These are phyloP conservation scores for Pichia sp. DNA, from an alignment of 1,139 yeast species.

Conservation along the genomic window DNA sequence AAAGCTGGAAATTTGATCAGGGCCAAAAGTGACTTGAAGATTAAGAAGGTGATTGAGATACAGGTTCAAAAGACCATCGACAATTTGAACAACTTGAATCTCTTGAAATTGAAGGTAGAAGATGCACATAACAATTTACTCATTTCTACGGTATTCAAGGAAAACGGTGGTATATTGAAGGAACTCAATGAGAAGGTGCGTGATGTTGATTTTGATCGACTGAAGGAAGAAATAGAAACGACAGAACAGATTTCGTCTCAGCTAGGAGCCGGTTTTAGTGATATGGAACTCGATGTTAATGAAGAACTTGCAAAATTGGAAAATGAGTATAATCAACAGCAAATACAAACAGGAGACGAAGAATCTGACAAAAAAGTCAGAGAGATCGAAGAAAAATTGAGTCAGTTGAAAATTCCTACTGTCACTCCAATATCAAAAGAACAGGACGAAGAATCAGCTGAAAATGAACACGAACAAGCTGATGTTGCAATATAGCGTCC, in stretches of 20 bases:
- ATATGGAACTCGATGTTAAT: slow-evolving; percentile 17
- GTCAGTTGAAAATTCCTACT: slow-evolving; percentile 1
- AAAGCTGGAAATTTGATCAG: slow-evolving; percentile 15
- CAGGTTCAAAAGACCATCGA: slow-evolving; percentile 26
- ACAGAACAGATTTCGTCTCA: slow-evolving; percentile 26
- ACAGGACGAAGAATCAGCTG: background rate
- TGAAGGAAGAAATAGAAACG: slow-evolving; percentile 25
- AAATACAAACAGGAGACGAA: background rate
- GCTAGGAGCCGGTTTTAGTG: slow-evolving; percentile 15
- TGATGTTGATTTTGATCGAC: slow-evolving; percentile 19
- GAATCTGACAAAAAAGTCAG: background rate
- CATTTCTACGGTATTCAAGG: slow-evolving; percentile 28
- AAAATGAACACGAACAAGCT: background rate
- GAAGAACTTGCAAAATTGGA: slow-evolving; percentile 13
- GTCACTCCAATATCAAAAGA: background rate
- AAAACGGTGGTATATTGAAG: slow-evolving; percentile 30
- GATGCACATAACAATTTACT: slow-evolving; percentile 34
- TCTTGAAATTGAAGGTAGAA: slow-evolving; percentile 33
- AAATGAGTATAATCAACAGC: background rate
- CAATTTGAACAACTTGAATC: slow-evolving; percentile 28
- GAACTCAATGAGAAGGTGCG: slow-evolving; percentile 26
- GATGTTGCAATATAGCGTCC: background rate
- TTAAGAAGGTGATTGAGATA: slow-evolving; percentile 19
- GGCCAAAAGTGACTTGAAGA: slow-evolving; percentile 23
- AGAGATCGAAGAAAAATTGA: slow-evolving; percentile 7